Base-by-base conservation (phyloP, 2,329 filamentous ascomycete genomes). In the Microsporum canis region DNA sequence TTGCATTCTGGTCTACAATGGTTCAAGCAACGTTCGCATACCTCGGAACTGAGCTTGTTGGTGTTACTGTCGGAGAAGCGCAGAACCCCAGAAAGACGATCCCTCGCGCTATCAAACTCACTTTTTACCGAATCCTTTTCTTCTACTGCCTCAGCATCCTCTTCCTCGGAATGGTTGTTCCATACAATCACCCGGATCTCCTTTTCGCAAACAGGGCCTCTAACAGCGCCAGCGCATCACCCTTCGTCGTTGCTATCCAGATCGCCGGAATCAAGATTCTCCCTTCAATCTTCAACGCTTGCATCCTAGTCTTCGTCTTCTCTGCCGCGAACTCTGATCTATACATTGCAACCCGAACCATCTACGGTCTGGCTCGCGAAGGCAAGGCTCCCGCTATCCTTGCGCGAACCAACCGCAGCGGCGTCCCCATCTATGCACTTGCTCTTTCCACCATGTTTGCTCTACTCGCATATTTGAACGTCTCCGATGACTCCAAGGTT, bases 291-390 rank as follows among this genome's bases (percentile, higher is more conserved):
- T 84, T 91, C 72, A 92, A 92, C 70, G 88, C 86, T 36, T 79
- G 90, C 34, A 85, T 91, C 66, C 79, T 91, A 64, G 87, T 85
- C 0, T 87, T 85, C 0, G 87, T 85, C 0, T 86, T 83, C 74
- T 89, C 86, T 0, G 80, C 86, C 0, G 84, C 82, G 0, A 90
- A 89, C 67, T 84, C 86, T 65, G 82, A 80, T 68, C 75, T 91
- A 47, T 79, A 80, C 67, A 76, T 77, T 2, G 78, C 84, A 51
- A 88, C 86, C 2, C 82, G 88, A 34, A 91, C 88, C 0, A 75
- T 92, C 86, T 84, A 70, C 95, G 91, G 91, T 62, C 81, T 92
- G 5, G 85, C 88, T 0, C 80, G 83, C 5, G 85, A 89, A 68
- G 84, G 85, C 43, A 83, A 88, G 45, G 88, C 88, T 0, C 88